Evolutionary conservation across 1,139 yeast species (phyloP), one percentile per base, ranked within the genome.

Genomic region (Martiniozyma asiatica): DNA sequence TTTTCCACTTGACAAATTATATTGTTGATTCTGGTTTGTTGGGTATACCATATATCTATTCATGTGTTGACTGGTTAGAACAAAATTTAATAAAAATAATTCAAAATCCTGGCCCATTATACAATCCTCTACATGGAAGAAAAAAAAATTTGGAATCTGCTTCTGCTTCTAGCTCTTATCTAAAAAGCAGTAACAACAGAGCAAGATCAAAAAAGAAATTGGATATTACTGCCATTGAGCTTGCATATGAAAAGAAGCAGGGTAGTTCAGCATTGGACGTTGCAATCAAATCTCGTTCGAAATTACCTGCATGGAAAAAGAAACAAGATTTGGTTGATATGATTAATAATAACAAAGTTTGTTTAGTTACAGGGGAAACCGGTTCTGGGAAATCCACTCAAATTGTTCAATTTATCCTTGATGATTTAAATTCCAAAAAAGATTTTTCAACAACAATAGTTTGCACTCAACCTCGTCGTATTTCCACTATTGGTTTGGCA

Each of bases 351-450:
- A 69, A 79, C 44, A 72, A 71, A 39, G 79, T 84, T 3, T 73
- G 82, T 3, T 56, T 89, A 24, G 68, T 89, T 22, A 89, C 97
- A 1, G 98, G 97, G 51, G 98, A 89, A 52, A 89, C 98, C 0
- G 98, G 98, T 43, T 84, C 95, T 0, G 96, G 96, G 41, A 85
- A 85, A 48, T 81, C 94, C 0, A 85, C 96, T 0, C 96, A 85
- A 50, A 73, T 84, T 10, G 95, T 84, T 3, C 98, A 89, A 51
- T 89, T 84, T 44, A 60, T 89, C 12, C 57, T 87, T 20, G 97
- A 89, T 50, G 61, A 73, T 26, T 48, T 78, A 37, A 55, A 61
- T 29, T 25, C 48, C 0, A 47, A 52, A 12, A 68, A 68, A 0
- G 66, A 73, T 35, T 65, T 57, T 36, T 47, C 54, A 13, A 67